Base-by-base conservation (phyloP, 768 basidiomycete genomes). In the Lactifluus subvellereus region DNA sequence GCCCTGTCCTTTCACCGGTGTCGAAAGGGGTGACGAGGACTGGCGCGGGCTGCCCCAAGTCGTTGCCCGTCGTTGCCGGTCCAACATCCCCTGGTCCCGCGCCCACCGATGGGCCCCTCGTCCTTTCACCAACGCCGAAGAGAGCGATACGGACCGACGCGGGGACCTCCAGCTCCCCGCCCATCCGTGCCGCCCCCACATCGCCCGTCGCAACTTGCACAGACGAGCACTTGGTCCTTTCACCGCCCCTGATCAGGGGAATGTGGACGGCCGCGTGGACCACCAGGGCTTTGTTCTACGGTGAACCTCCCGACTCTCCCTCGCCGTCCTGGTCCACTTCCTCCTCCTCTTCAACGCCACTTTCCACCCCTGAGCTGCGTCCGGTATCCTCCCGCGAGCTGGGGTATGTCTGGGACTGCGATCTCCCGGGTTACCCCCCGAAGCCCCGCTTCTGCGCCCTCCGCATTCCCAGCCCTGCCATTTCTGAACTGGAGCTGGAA, bases 21-120 rank as follows among this genome's bases (percentile, higher is more conserved):
- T n/a, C 43, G 14, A 47, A 47, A 10, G 48, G 20, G 33, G 45
- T 20, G 56, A 20, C 11, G 3, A 20, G 32, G 20, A 37, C 20
- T 5, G 13, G 10, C 18, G 33, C n/a, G 56, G 14, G 32, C 20
- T 47, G 45, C 20, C 8, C 56, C 20, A 20, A 35, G 20, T 14
- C 33, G 16, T 2, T 11, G 33, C 8, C 14, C n/a, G 13, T 33
- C n/a, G 20, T 9, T 9, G 43, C 11, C 13, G 32, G 18, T 33
- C 55, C 30, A n/a, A 18, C 32, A 14, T 43, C 43, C n/a, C n/a
- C 45, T 20, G 20, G 6, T 20, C 18, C 45, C 10, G 45, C 78
- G 4, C 67, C 72, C 20, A 69, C 79, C 20, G 57, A 78, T 37
- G 66, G 76, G 11, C 1, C 32, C 20, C 8, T 6, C 43, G 27